A percentile compares a stretch with the other conserved stretches of the same genome.
Conservation (phyloP, 257 asterid species). For the Buddleja alternifolia region DNA sequence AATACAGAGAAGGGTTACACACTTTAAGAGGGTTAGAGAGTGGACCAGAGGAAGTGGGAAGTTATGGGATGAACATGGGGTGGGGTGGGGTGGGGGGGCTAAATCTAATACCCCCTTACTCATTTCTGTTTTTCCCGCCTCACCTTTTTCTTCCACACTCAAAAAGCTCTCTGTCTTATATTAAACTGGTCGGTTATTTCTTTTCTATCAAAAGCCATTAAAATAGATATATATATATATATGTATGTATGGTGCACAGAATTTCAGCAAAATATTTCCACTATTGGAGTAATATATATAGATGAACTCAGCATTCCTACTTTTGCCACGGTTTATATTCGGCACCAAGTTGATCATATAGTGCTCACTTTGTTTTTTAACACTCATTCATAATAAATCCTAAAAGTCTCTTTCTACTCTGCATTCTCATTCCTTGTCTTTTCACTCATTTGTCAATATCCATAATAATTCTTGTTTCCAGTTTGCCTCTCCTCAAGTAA, state of each 20-base stretch:
- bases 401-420: constrained; percentile 19
- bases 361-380: constrained; percentile 35
- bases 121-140: constrained; percentile 15
- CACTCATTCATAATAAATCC: constrained; percentile 9
- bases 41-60: constrained; percentile 47
- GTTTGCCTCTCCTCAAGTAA: neutral
- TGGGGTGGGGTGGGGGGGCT: neutral
- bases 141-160: constrained; percentile 28
- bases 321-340: constrained; percentile 33
- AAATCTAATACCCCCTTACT: neutral
- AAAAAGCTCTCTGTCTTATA: constrained; percentile 21
- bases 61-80: constrained; percentile 55
- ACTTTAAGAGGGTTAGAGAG: constrained; percentile 23
- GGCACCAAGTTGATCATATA: constrained; percentile 33
- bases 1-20: constrained; percentile 19
- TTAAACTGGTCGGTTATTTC: constrained; percentile 30
- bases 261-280: constrained; percentile 1
- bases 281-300: constrained; percentile 4
- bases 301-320: constrained; percentile 26
- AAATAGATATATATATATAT: no score
- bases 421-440: constrained; percentile 16
- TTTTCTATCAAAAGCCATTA: constrained; percentile 19
- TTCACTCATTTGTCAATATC: constrained; percentile 33
- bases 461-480: neutral
- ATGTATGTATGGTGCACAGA: neutral